Conservation (phyloP, 2,329 filamentous ascomycete genomes). For the Fusarium sp. region DNA sequence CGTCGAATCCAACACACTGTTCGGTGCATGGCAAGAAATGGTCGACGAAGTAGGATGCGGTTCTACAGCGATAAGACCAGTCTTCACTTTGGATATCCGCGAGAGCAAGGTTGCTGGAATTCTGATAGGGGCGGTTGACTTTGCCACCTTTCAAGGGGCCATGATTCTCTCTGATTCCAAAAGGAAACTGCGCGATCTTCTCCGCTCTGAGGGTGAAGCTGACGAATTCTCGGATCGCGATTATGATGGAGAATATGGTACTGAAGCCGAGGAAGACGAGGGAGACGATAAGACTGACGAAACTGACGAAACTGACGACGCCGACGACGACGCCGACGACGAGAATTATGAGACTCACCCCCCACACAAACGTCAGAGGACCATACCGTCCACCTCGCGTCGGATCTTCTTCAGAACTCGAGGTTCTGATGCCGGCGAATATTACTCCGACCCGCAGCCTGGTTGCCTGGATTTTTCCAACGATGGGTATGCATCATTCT, state of each 20-base stretch:
- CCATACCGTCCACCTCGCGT: neutral
- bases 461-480: neutral
- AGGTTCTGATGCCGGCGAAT: neutral
- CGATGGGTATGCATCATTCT: neutral
- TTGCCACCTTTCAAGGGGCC: neutral
- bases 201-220: neutral
- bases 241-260: neutral
- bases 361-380: neutral
- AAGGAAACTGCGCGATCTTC: neutral
- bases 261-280: neutral
- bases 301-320: too few relatives aligned
- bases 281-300: neutral
- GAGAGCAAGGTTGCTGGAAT: neutral
- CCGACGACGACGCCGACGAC: neutral
- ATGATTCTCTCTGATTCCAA: conserved; percentile 1
- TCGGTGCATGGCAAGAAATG: neutral
- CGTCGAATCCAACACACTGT: neutral
- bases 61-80: neutral
- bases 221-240: neutral
- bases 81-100: neutral
- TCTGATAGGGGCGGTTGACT: neutral
- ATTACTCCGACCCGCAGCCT: neutral
- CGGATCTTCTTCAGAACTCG: neutral
- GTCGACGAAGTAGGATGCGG: neutral
- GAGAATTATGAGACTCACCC: neutral